Evolutionary conservation across 139 green algal species (phyloP).

Genomic region (Diplosphaera chodatii): DNA sequence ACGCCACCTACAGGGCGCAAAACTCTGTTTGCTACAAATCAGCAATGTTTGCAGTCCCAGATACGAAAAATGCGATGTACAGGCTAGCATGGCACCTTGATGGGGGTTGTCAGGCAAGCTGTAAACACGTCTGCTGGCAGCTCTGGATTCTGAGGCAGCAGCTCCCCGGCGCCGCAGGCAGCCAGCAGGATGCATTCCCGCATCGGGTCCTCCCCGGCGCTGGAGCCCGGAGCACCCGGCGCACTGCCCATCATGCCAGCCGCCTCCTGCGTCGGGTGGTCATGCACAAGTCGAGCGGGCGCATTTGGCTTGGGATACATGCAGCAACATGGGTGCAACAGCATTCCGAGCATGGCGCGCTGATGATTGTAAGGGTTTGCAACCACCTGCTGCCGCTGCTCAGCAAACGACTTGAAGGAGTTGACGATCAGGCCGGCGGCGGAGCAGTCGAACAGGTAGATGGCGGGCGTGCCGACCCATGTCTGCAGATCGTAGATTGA

Average conservation of each 20-base stretch:
- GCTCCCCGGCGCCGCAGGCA: slow-evolving; percentile 80
- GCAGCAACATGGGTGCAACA: too few relatives aligned
- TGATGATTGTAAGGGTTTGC: too few relatives aligned
- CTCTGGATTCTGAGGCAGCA: slow-evolving; percentile 83
- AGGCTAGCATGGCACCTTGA: slow-evolving; percentile 74
- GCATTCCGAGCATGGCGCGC: too few relatives aligned
- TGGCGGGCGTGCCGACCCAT: slow-evolving; percentile 88
- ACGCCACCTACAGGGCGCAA: slow-evolving; percentile 67
- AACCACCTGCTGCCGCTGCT: slow-evolving; percentile 33
- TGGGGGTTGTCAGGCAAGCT: slow-evolving; percentile 94
- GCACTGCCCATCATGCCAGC: not conserved
- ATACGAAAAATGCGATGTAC: too few relatives aligned
- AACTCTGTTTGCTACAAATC: too few relatives aligned
- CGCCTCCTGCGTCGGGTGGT: slow-evolving; percentile 3
- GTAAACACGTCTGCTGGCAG: slow-evolving; percentile 97
- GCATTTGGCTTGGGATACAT: too few relatives aligned
- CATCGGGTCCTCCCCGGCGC: slow-evolving; percentile 23
- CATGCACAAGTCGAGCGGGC: too few relatives aligned
- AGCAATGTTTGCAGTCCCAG: too few relatives aligned
- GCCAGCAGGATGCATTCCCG: slow-evolving; percentile 86
- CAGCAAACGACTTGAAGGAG: slow-evolving; percentile 59
- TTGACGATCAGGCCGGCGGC: slow-evolving; percentile 87
- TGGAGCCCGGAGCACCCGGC: not conserved
- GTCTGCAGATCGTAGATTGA: slow-evolving; percentile 91
- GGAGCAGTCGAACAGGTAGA: slow-evolving; percentile 98